These are phyloP conservation scores for Fraxinus platypoda DNA, from an alignment of 305 asterid species.

Conservation along the genomic window DNA sequence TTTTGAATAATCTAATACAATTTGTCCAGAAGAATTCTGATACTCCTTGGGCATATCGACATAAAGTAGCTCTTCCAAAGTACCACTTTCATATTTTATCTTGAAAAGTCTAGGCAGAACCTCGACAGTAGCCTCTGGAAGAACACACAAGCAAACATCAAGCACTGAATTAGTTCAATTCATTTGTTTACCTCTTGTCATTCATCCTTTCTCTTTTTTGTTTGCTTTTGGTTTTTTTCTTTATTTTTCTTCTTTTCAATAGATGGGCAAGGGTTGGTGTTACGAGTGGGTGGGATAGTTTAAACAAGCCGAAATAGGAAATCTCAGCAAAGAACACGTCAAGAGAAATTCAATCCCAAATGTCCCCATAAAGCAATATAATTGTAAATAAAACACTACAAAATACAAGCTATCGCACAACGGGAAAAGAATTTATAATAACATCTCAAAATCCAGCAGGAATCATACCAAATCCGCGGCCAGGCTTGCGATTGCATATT, in stretches of 20 bases:
- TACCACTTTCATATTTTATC: conserved; percentile 44
- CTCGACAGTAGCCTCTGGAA: conserved; percentile 47
- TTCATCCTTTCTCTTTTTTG: neutral
- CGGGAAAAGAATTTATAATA: neutral
- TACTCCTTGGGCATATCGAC: conserved; percentile 41
- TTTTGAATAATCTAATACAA: conserved; percentile 43
- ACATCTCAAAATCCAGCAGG: conserved; percentile 3
- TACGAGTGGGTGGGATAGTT: neutral
- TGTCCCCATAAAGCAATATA: conserved; percentile 3
- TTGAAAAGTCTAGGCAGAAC: conserved; percentile 50
- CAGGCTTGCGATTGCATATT: conserved; percentile 78
- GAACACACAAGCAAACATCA: neutral
- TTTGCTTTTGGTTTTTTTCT: neutral
- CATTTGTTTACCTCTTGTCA: neutral
- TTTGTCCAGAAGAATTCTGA: conserved; percentile 40
- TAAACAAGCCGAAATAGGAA: neutral
- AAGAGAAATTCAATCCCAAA: neutral
- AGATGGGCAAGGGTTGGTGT: neutral
- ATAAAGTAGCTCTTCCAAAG: conserved; percentile 38
- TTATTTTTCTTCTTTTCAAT: neutral
- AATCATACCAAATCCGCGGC: conserved; percentile 79
- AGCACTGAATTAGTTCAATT: neutral
- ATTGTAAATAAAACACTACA: neutral
- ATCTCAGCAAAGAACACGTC: neutral
- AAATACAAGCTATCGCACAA: neutral